Conservation (phyloP, 768 basidiomycete genomes). For the Tulasnella sp. region DNA sequence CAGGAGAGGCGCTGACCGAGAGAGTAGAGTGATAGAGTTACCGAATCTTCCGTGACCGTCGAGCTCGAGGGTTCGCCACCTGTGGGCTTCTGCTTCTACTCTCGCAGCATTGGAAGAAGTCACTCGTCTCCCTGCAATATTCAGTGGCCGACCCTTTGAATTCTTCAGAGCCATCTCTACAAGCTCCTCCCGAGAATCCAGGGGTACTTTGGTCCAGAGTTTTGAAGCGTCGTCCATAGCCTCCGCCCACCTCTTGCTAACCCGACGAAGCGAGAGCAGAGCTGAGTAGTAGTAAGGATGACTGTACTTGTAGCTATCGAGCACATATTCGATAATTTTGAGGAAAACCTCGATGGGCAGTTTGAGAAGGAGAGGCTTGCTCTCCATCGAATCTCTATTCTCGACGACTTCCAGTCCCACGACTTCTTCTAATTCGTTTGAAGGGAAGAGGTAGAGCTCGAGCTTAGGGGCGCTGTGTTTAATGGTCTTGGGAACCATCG, state of each 20-base stretch:
- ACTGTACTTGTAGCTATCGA: too few relatives aligned
- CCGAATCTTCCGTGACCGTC: not conserved
- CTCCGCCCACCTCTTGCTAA: not conserved
- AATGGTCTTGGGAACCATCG: too few relatives aligned
- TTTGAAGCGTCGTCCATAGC: not conserved
- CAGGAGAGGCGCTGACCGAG: not conserved
- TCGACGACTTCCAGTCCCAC: too few relatives aligned
- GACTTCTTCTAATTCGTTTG: too few relatives aligned
- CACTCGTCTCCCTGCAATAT: not conserved
- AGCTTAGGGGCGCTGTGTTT: too few relatives aligned
- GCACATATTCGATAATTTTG: not conserved
- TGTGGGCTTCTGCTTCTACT: not conserved
- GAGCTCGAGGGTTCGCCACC: not conserved
- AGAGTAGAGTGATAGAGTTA: not conserved
- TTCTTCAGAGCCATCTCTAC: not conserved
- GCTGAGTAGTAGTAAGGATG: not conserved
- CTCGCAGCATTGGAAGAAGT: not conserved
- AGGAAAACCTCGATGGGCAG: not conserved
- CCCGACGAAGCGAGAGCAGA: not conserved
- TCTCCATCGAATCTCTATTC: not conserved
- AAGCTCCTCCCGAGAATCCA: not conserved
- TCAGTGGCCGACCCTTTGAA: not conserved
- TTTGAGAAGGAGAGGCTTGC: not conserved
- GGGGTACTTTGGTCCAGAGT: not conserved
- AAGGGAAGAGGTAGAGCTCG: too few relatives aligned